A percentile compares a stretch with the other conserved stretches of the same genome.
Conservation (phyloP, 2,329 filamentous ascomycete species). For the Arthrobotrys conoides region DNA sequence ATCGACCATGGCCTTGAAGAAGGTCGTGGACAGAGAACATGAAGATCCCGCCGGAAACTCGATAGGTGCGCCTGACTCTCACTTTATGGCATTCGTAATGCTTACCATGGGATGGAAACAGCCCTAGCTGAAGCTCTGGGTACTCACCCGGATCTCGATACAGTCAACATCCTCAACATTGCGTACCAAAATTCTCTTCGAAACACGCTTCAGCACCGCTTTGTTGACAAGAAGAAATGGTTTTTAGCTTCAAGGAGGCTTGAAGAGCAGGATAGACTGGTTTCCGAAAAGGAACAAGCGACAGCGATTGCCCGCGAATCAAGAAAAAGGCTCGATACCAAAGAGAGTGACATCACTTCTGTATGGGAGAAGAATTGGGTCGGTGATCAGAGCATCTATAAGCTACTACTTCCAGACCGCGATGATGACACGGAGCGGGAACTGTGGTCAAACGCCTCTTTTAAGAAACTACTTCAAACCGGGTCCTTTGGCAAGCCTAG, state of each 20-base stretch:
- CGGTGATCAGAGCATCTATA: conserved; percentile 63
- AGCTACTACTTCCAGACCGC: conserved; percentile 61
- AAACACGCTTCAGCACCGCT: conserved; percentile 54
- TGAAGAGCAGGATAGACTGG: conserved; percentile 39
- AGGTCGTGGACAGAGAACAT: conserved; percentile 62
- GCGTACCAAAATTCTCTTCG: conserved; percentile 55
- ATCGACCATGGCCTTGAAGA: conserved; percentile 80
- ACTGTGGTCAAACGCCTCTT: conserved; percentile 62
- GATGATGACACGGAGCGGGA: conserved; percentile 62
- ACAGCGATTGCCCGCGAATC: conserved; percentile 43
- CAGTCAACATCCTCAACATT: conserved; percentile 44
- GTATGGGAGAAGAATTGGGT: conserved; percentile 65
- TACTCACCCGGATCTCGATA: conserved; percentile 59
- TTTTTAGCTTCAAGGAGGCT: conserved; percentile 55
- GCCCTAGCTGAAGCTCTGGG: conserved; percentile 62
- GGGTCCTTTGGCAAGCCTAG: conserved; percentile 53
- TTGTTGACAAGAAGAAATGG: conserved; percentile 59
- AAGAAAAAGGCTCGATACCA: conserved; percentile 24
- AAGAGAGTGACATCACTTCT: conserved; percentile 62
- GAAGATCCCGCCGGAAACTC: conserved; percentile 60
- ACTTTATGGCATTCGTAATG: conserved; percentile 16
- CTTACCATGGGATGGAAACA: conserved; percentile 34
- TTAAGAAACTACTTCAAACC: conserved; percentile 62
- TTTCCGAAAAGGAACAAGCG: conserved; percentile 37
- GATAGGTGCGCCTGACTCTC: conserved; percentile 32